Conservation (phyloP, 257 asterid species). For the Forsythia suspensa region DNA sequence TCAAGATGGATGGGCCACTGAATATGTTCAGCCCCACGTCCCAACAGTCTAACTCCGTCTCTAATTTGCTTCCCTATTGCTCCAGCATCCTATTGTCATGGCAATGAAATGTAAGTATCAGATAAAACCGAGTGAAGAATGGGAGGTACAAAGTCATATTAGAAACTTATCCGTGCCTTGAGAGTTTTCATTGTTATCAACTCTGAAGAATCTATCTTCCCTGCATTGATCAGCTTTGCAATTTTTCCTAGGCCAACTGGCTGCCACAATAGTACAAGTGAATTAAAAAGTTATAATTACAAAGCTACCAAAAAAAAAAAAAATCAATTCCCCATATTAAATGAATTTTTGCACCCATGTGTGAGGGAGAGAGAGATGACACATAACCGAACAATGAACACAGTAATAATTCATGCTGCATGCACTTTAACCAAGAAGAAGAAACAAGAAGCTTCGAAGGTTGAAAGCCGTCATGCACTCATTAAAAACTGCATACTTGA, state of each 20-base stretch:
- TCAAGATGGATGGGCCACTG: constrained; percentile 94
- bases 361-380: neutral
- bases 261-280: constrained; percentile 42
- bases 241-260: constrained; percentile 95
- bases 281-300: neutral
- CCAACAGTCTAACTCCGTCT: constrained; percentile 94
- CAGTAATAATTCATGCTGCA: neutral
- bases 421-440: neutral
- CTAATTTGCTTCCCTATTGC: constrained; percentile 91
- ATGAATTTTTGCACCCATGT: neutral
- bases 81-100: constrained; percentile 56
- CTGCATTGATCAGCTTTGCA: constrained; percentile 87
- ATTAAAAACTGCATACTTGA: neutral
- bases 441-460: neutral
- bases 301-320: neutral
- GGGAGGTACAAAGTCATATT: neutral
- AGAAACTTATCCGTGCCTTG: constrained; percentile 48
- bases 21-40: constrained; percentile 79
- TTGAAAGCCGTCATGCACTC: neutral
- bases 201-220: constrained; percentile 95
- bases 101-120: constrained; percentile 18
- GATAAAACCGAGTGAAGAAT: constrained; percentile 10
- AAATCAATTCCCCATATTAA: neutral
- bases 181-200: constrained; percentile 93
- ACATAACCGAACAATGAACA: neutral